Conservation (phyloP, 345 rosid genomes). For the Eucalyptus curtisii region DNA sequence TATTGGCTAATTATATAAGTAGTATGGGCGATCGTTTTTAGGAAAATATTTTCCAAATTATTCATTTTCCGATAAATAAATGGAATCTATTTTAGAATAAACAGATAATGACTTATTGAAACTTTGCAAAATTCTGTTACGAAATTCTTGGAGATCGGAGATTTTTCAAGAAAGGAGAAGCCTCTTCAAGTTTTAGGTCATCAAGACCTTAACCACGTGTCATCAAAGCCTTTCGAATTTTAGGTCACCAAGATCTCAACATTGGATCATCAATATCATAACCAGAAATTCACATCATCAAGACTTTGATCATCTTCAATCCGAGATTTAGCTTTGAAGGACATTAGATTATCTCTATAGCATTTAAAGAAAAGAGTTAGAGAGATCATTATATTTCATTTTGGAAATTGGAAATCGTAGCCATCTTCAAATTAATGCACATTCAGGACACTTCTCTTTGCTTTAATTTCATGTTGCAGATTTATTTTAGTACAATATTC, state of each 20-base stretch:
- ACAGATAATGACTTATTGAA: not conserved
- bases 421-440: not conserved
- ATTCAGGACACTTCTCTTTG: not conserved
- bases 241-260: not conserved
- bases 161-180: not conserved
- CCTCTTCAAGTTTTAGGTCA: not conserved
- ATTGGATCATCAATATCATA: not conserved
- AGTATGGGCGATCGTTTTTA: fast-evolving
- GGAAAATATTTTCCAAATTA: not conserved
- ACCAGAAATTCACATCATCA: not conserved
- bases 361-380: not conserved
- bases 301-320: not conserved
- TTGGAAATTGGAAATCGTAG: not conserved
- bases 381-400: not conserved
- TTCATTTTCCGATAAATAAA: not conserved
- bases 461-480: not conserved
- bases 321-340: not conserved
- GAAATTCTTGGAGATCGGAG: not conserved
- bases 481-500: not conserved
- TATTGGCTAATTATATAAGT: too few relatives aligned
- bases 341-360: not conserved
- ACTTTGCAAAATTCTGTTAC: fast-evolving
- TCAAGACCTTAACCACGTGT: not conserved
- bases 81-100: fast-evolving
- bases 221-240: not conserved